Evolutionary conservation across 1,284 basidiomycete species (phyloP).

Genomic region (Exsudoporus floridanus): DNA sequence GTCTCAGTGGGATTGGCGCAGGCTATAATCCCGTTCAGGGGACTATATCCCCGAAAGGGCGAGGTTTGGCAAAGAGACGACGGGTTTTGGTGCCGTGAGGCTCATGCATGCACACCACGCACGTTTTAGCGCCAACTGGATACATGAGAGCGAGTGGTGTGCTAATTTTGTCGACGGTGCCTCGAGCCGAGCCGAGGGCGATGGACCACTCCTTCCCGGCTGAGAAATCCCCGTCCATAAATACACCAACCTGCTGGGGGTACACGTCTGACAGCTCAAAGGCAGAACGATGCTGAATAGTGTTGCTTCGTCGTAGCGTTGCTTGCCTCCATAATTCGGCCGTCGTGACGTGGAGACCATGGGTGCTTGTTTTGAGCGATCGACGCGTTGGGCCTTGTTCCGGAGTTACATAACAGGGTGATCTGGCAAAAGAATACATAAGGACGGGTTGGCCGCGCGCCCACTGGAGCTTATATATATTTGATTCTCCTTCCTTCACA

Average conservation of each 20-base stretch:
- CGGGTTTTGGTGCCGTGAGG: not conserved
- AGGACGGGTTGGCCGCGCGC: too few species aligned
- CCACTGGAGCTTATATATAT: not conserved
- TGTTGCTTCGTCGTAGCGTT: not conserved
- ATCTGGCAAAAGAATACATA: not conserved
- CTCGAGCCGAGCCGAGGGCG: not conserved
- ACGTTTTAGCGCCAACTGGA: not conserved
- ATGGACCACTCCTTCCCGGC: not conserved
- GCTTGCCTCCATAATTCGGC: not conserved
- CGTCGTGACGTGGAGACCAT: too few species aligned
- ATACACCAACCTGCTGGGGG: not conserved
- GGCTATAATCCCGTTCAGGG: not conserved
- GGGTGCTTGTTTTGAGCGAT: slow-evolving; percentile 1
- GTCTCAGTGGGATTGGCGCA: not conserved
- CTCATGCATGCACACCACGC: not conserved
- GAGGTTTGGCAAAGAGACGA: not conserved
- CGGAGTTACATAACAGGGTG: slow-evolving; percentile 2
- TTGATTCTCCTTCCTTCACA: slow-evolving; percentile 1
- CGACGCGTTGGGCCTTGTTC: not conserved
- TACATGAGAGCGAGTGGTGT: not conserved
- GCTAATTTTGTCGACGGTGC: not conserved
- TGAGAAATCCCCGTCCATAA: not conserved
- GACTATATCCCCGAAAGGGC: not conserved
- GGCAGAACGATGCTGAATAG: not conserved
- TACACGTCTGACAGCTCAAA: not conserved